These are phyloP conservation scores for Mallotus japonicus DNA, from an alignment of 441 rosid species.

Conservation along the genomic window DNA sequence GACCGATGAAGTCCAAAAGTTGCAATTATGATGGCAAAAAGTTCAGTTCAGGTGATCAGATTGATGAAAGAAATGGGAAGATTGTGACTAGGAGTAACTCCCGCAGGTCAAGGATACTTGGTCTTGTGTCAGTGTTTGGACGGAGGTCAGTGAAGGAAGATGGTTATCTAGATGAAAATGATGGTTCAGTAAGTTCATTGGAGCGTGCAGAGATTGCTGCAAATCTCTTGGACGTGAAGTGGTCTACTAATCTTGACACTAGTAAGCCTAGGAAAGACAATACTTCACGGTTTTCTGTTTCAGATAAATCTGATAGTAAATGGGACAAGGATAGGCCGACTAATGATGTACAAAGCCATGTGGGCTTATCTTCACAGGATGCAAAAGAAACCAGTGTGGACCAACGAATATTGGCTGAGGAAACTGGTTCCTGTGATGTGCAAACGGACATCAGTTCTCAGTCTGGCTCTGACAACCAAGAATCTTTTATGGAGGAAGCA, in stretches of 20 bases:
- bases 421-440: constrained; percentile 28
- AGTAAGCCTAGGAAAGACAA: constrained; percentile 39
- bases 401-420: constrained; percentile 19
- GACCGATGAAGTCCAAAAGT: constrained; percentile 52
- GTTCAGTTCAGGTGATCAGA: constrained; percentile 26
- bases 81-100: constrained; percentile 48
- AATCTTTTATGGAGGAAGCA: constrained; percentile 32
- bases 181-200: constrained; percentile 47
- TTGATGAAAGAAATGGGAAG: constrained; percentile 40
- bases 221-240: constrained; percentile 73
- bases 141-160: constrained; percentile 49
- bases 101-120: constrained; percentile 53
- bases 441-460: constrained; percentile 24
- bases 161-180: constrained; percentile 33
- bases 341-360: constrained; percentile 23
- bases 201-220: constrained; percentile 94
- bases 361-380: constrained; percentile 20
- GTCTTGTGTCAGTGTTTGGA: constrained; percentile 56
- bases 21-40: constrained; percentile 40
- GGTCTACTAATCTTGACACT: constrained; percentile 78
- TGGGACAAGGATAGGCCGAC: constrained; percentile 21
- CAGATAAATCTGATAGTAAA: constrained; percentile 23
- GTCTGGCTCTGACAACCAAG: constrained; percentile 27
- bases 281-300: constrained; percentile 27
- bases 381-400: constrained; percentile 18